Conservation (phyloP, 176 grass and related monocot species). For the Triticum dicoccoides region DNA sequence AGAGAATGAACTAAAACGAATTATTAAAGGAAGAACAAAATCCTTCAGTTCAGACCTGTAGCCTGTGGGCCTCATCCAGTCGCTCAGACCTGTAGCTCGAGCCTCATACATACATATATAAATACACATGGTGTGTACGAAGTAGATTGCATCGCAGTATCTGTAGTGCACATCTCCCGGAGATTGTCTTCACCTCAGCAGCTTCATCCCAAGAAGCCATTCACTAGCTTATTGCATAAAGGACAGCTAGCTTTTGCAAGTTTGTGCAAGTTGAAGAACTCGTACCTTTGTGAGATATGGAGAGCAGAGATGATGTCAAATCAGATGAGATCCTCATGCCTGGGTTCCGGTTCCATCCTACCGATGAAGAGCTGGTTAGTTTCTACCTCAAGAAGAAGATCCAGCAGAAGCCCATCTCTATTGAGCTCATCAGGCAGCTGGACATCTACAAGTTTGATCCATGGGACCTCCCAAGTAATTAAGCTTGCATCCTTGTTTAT, state of each 20-base stretch:
- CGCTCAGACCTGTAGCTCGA: neutral
- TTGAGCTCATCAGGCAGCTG: constrained; percentile 73
- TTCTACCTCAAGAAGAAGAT: constrained; percentile 81
- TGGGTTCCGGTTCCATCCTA: constrained; percentile 74
- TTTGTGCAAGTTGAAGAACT: constrained; percentile 7
- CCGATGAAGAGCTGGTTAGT: constrained; percentile 68
- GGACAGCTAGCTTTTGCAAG: neutral
- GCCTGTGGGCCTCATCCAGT: neutral
- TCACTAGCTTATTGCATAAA: constrained; percentile 18
- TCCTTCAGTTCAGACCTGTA: constrained; percentile 25
- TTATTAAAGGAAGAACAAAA: constrained; percentile 16
- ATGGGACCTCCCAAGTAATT: constrained; percentile 88
- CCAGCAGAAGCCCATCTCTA: constrained; percentile 60
- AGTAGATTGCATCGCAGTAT: constrained; percentile 16
- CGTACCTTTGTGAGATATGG: constrained; percentile 35
- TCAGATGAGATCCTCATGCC: constrained; percentile 65
- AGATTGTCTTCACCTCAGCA: constrained; percentile 36
- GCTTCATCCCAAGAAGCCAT: constrained; percentile 26
- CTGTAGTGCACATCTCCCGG: constrained; percentile 18
- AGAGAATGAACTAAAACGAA: constrained; percentile 28
- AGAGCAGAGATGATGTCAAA: constrained; percentile 42
- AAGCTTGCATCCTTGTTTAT: constrained; percentile 5
- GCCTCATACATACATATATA: constrained; percentile 32
- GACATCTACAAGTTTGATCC: constrained; percentile 84
- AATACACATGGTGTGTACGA: constrained; percentile 9